phyloP scores from a whole-genome alignment of 371 early-diverging fungal genomes.

The Mucor circinelloides region DNA sequence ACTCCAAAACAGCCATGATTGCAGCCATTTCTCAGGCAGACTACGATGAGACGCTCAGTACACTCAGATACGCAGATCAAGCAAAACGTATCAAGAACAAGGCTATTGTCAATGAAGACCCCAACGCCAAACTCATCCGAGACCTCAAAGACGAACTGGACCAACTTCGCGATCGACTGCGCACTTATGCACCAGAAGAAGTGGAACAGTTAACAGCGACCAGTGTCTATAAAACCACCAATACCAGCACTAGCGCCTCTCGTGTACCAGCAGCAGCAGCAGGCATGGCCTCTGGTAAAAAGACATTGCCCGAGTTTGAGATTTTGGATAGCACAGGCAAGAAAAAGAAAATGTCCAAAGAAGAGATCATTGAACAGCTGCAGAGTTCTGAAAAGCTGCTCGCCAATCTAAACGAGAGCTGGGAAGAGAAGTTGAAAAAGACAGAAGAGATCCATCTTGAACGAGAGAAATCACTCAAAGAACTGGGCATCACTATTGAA shows the following conservation, averaged over 20 bases:
- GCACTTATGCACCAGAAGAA: constrained; percentile 63
- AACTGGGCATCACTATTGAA: constrained; percentile 80
- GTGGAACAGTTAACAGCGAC: constrained; percentile 43
- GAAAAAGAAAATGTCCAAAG: constrained; percentile 55
- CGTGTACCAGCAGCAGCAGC: not conserved
- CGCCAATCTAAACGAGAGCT: constrained; percentile 79
- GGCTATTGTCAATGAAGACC: constrained; percentile 92
- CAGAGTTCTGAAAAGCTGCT: constrained; percentile 88
- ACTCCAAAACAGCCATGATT: constrained; percentile 93
- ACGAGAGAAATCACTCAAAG: constrained; percentile 77
- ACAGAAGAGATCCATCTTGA: constrained; percentile 77
- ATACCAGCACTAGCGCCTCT: not conserved
- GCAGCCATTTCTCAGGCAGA: constrained; percentile 86
- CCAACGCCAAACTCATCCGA: constrained; percentile 82
- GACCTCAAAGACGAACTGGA: constrained; percentile 87
- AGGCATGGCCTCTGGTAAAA: not conserved
- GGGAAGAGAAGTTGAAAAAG: constrained; percentile 83
- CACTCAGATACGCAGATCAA: constrained; percentile 93
- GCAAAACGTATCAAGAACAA: constrained; percentile 92
- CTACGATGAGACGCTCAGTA: constrained; percentile 90
- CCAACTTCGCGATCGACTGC: constrained; percentile 66
- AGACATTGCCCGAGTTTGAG: constrained; percentile 36
- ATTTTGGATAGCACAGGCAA: constrained; percentile 56
- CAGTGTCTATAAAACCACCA: constrained; percentile 33
- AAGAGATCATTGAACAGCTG: constrained; percentile 78